phyloP scores from a whole-genome alignment of 129 eudicot genomes.

The Oenanthe sinensis region DNA sequence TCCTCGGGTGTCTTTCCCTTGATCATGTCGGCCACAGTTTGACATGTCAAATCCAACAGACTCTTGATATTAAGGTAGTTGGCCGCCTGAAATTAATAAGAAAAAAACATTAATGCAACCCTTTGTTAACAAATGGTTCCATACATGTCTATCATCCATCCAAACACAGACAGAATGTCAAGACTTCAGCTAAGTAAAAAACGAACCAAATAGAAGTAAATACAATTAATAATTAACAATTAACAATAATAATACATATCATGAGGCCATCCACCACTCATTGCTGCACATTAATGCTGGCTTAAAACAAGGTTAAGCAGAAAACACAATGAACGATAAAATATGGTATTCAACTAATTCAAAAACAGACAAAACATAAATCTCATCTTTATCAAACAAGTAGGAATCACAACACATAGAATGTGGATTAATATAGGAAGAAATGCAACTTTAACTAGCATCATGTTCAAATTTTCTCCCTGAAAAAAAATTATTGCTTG shows the following conservation, averaged over 20 bases:
- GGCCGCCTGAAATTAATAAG: slow-evolving; percentile 10
- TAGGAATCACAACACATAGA: neutral
- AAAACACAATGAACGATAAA: neutral
- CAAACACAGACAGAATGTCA: neutral
- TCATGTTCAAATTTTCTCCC: neutral
- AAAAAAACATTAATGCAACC: neutral
- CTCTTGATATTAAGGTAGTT: slow-evolving; percentile 24
- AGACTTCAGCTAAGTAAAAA: neutral
- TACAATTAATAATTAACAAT: neutral
- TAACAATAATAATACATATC: neutral
- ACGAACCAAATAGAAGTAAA: neutral
- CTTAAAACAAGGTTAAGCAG: neutral
- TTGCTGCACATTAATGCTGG: neutral
- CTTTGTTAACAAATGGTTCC: neutral
- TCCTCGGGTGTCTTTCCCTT: slow-evolving; percentile 23
- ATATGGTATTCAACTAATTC: neutral
- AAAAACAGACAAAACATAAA: neutral
- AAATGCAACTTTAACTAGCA: neutral
- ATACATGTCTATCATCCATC: neutral
- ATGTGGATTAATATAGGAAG: neutral
- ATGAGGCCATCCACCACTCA: neutral
- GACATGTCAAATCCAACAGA: slow-evolving; percentile 21
- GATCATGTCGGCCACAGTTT: slow-evolving; percentile 21
- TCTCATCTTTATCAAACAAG: neutral
- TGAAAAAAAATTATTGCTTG: neutral